phyloP scores from a whole-genome alignment of 2,329 filamentous ascomycete genomes.

The Phaeophleospora eucalypticola region DNA sequence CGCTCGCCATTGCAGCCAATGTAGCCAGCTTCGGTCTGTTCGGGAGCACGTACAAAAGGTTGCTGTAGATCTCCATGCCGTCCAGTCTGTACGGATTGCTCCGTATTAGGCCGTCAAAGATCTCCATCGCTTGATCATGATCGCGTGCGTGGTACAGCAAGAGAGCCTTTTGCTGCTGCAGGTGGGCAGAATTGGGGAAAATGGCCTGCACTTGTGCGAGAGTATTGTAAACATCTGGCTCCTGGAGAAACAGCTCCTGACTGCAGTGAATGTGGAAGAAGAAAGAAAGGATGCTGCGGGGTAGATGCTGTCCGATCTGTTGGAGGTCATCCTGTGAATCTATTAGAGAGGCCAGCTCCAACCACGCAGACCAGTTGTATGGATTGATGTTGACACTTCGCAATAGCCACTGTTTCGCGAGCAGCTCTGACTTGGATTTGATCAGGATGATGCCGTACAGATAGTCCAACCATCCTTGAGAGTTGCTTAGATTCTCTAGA shows the following conservation, averaged over 20 bases:
- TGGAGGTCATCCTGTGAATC: constrained; percentile 75
- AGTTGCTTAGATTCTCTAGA: constrained; percentile 29
- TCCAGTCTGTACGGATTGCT: constrained; percentile 71
- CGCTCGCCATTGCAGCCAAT: constrained; percentile 82
- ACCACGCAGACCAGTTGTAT: constrained; percentile 97
- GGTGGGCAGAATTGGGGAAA: constrained; percentile 83
- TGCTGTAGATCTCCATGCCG: constrained; percentile 91
- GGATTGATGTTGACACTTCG: constrained; percentile 83
- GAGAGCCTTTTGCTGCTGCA: constrained; percentile 84
- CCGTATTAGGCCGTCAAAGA: constrained; percentile 55
- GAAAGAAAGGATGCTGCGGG: constrained; percentile 85
- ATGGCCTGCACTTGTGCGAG: constrained; percentile 75
- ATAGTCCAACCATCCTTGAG: constrained; percentile 90
- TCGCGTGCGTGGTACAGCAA: constrained; percentile 87
- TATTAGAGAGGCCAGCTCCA: constrained; percentile 80
- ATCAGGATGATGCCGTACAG: constrained; percentile 86
- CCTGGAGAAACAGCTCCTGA: constrained; percentile 86
- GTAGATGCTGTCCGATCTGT: constrained; percentile 55
- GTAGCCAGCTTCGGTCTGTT: constrained; percentile 86
- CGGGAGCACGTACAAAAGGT: constrained; percentile 92
- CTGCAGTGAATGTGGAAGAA: constrained; percentile 91
- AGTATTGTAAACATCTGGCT: constrained; percentile 66
- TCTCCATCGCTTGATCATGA: constrained; percentile 53
- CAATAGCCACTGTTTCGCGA: constrained; percentile 82
- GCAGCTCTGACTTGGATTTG: constrained; percentile 83